These are phyloP conservation scores for Bipolaris bicolor DNA, from an alignment of 2,329 filamentous ascomycete species.

Conservation along the genomic window DNA sequence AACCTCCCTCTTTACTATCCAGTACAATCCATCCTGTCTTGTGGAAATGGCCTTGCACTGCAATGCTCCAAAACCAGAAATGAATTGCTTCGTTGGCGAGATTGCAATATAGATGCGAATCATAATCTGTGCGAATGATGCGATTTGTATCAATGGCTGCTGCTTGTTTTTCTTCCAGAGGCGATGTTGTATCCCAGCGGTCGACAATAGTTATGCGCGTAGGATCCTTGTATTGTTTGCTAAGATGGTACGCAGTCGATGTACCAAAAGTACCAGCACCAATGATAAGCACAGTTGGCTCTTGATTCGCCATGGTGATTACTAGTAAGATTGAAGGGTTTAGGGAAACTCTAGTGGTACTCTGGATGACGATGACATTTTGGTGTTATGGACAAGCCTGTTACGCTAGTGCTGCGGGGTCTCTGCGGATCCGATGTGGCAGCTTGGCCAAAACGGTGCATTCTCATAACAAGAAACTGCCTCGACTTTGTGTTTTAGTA, in stretches of 20 bases:
- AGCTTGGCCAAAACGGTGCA: conserved; percentile 12
- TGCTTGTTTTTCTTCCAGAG: conserved; percentile 56
- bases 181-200: conserved; percentile 29
- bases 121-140: conserved; percentile 65
- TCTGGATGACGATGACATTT: conserved; percentile 2
- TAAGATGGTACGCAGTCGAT: conserved; percentile 69
- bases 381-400: conserved; percentile 7
- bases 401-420: conserved; percentile 17
- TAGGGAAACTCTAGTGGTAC: neutral
- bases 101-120: conserved; percentile 62
- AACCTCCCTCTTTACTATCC: conserved; percentile 56
- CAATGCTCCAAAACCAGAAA: conserved; percentile 50
- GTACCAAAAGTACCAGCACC: conserved; percentile 71
- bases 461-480: neutral
- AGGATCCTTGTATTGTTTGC: conserved; percentile 56
- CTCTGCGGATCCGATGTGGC: conserved; percentile 15
- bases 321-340: neutral
- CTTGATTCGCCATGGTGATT: conserved; percentile 13
- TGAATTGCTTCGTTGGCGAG: conserved; percentile 52
- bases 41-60: conserved; percentile 55
- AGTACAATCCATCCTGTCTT: conserved; percentile 65
- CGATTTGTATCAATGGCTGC: conserved; percentile 68
- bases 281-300: conserved; percentile 58
- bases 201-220: conserved; percentile 45
- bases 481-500: neutral